Percentiles rank a stretch among this genome's conserved stretches.
phyloP scores from a whole-genome alignment of 148 eudicot species.

The Camellia lanceoleosa region DNA sequence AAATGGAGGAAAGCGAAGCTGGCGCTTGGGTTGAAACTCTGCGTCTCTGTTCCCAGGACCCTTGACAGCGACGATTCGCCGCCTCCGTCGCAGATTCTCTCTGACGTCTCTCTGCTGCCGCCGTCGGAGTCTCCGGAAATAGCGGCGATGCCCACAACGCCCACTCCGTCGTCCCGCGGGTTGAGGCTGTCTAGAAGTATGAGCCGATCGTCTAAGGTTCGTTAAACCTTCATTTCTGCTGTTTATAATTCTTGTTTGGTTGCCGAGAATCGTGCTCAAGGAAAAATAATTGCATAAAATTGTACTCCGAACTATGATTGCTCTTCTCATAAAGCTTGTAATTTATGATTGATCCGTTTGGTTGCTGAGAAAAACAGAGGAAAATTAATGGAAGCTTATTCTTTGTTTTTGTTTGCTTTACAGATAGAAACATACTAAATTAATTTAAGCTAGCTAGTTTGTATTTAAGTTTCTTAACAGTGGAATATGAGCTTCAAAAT shows the following conservation, averaged over 20 bases:
- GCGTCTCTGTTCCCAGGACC: conserved; percentile 32
- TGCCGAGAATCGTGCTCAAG: neutral
- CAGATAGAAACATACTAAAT: neutral
- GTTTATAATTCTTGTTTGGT: neutral
- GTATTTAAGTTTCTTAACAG: too few relatives aligned
- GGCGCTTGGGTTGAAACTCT: conserved; percentile 30
- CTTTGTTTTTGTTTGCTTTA: neutral
- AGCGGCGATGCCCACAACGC: conserved; percentile 23
- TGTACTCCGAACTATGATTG: neutral
- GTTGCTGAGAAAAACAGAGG: neutral
- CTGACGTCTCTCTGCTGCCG: conserved; percentile 25
- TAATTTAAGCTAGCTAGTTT: neutral
- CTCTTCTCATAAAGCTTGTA: neutral
- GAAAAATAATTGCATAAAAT: neutral
- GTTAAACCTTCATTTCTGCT: neutral
- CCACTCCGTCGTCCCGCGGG: conserved; percentile 44
- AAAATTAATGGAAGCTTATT: neutral
- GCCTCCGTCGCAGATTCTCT: conserved; percentile 16
- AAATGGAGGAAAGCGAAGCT: conserved; percentile 45
- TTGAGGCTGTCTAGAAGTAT: conserved; percentile 27
- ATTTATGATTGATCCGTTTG: neutral
- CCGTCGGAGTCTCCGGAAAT: neutral
- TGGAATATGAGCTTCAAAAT: neutral
- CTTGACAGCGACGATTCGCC: conserved; percentile 18
- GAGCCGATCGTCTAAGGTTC: conserved; percentile 43